Percentiles rank a stretch among this genome's conserved stretches.
Conservation (phyloP, 768 basidiomycete species). For the Zangia roseola region DNA sequence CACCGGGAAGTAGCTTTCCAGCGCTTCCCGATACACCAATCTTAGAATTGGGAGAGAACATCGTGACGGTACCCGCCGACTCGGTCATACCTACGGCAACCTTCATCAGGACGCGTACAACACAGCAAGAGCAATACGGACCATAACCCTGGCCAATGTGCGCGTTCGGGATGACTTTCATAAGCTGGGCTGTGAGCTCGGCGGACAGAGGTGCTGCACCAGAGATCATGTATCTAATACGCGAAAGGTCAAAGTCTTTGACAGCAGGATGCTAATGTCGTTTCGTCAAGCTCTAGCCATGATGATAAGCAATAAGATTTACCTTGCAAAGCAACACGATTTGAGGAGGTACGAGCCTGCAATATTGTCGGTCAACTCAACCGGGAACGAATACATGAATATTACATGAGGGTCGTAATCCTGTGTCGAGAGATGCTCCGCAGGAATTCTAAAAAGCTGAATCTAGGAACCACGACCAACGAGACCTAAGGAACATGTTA, state of each 20-base stretch:
- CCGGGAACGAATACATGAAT: background rate
- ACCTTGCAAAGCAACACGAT: conserved; percentile 69
- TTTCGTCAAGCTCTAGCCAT: background rate
- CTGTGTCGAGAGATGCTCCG: conserved; percentile 57
- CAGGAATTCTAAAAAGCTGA: conserved; percentile 61
- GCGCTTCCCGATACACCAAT: conserved; percentile 53
- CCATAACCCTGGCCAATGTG: conserved; percentile 68
- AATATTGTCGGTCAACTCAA: background rate
- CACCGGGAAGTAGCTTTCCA: conserved; percentile 52
- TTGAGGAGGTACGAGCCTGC: conserved; percentile 64
- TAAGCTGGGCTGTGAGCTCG: conserved; percentile 47
- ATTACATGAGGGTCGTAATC: conserved; percentile 56
- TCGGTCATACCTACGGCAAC: conserved; percentile 61
- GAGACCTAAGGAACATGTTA: conserved; percentile 41
- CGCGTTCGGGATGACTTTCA: conserved; percentile 54
- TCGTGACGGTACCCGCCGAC: conserved; percentile 49
- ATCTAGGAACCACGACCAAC: conserved; percentile 60
- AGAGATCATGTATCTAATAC: conserved; percentile 51
- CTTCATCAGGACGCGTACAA: background rate
- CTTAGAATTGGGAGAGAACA: conserved; percentile 47
- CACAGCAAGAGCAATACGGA: conserved; percentile 14
- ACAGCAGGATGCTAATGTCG: conserved; percentile 47
- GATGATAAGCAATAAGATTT: background rate
- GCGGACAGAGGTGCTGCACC: conserved; percentile 66
- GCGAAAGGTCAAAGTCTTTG: conserved; percentile 48